These are phyloP conservation scores for Torulaspora franciscae DNA, from an alignment of 805 yeast species.

Conservation along the genomic window DNA sequence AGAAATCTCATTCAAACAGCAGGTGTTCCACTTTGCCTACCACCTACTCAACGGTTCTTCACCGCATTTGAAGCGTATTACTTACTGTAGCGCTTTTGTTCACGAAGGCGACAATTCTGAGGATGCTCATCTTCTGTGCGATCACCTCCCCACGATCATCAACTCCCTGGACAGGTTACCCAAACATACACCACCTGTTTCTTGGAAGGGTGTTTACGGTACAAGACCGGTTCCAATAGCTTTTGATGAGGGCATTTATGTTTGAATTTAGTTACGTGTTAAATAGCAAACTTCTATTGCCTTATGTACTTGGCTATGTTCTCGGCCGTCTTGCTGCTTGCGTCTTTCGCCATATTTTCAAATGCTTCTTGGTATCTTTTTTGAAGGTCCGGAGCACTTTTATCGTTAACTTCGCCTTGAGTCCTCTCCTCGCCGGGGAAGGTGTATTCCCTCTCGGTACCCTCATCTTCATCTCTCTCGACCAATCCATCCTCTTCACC, in stretches of 20 bases:
- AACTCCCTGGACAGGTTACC: constrained; percentile 21
- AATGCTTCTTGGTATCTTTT: constrained; percentile 69
- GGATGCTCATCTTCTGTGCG: constrained; percentile 48
- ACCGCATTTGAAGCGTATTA: constrained; percentile 23
- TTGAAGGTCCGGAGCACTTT: constrained; percentile 46
- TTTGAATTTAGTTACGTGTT: constrained; percentile 13
- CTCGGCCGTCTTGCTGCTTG: constrained; percentile 65
- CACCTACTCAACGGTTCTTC: constrained; percentile 24
- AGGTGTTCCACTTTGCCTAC: constrained; percentile 27
- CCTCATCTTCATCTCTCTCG: constrained; percentile 47
- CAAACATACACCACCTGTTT: constrained; percentile 53
- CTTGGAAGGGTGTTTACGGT: constrained; percentile 88
- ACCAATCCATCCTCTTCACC: constrained; percentile 42
- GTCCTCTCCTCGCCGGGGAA: constrained; percentile 61
- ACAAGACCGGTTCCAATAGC: constrained; percentile 60
- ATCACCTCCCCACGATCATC: constrained; percentile 23
- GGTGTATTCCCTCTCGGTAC: constrained; percentile 61
- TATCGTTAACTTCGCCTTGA: constrained; percentile 51
- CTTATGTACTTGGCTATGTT: constrained; percentile 64
- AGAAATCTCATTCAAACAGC: constrained; percentile 29
- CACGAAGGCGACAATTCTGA: constrained; percentile 86
- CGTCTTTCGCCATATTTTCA: constrained; percentile 54
- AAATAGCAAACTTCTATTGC: constrained; percentile 21
- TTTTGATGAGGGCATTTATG: constrained; percentile 68
- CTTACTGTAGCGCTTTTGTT: constrained; percentile 54